Conservation (phyloP, 2,329 filamentous ascomycete genomes). For the Penicillium aurantiogriseum region DNA sequence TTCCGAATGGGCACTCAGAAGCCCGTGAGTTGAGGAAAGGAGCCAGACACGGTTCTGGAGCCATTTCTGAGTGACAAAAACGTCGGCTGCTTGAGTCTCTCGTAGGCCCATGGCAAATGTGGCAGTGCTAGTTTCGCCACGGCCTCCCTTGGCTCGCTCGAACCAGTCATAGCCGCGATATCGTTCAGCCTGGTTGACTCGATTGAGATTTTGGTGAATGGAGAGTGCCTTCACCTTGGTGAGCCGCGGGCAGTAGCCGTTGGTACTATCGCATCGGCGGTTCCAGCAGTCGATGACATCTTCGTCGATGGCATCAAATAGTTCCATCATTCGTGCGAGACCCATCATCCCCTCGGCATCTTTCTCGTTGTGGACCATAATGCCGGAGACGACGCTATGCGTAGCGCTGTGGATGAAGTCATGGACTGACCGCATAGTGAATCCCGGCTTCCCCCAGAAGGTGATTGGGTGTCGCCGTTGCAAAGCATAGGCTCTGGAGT, state of each 20-base stretch:
- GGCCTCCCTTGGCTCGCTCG: conserved; percentile 32
- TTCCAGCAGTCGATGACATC: conserved; percentile 47
- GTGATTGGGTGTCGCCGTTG: conserved; percentile 45
- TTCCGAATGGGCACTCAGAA: conserved; percentile 36
- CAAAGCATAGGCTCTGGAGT: conserved; percentile 42
- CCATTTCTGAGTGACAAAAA: conserved; percentile 46
- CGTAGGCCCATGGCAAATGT: conserved; percentile 29
- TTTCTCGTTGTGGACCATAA: conserved; percentile 46
- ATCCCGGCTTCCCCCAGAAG: conserved; percentile 42
- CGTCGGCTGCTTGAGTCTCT: conserved; percentile 45
- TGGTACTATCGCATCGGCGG: conserved; percentile 58
- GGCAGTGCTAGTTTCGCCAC: conserved; percentile 16
- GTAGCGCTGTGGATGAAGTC: conserved; percentile 40
- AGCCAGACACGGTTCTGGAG: conserved; percentile 46
- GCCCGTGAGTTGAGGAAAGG: conserved; percentile 41
- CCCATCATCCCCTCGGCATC: conserved; percentile 46
- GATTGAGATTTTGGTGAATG: conserved; percentile 37
- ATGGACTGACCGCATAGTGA: conserved; percentile 42
- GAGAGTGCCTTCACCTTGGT: conserved; percentile 58
- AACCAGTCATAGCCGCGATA: conserved; percentile 41
- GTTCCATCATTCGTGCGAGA: conserved; percentile 44
- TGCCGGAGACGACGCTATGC: conserved; percentile 38
- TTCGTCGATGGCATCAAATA: conserved; percentile 47
- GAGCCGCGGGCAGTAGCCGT: conserved; percentile 63
- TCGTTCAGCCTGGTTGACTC: conserved; percentile 35